phyloP scores from a whole-genome alignment of 345 rosid genomes.

The Rhizophora mangle region DNA sequence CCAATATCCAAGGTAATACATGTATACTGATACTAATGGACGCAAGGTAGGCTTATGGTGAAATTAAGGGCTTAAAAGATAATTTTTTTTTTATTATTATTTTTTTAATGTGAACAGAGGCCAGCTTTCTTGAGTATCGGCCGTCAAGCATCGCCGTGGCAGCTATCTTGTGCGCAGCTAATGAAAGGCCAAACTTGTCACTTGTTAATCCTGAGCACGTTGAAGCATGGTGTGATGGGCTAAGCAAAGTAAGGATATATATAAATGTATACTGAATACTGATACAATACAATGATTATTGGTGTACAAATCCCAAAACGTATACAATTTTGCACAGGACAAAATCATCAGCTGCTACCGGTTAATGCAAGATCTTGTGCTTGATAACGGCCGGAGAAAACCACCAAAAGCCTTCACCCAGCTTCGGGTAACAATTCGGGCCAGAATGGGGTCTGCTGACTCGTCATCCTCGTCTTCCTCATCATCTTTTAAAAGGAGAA shows the following conservation, averaged over 20 bases:
- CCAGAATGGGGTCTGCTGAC: slow-evolving; percentile 55
- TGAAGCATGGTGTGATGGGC: slow-evolving; percentile 92
- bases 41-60: not conserved
- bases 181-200: slow-evolving; percentile 69
- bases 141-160: slow-evolving; percentile 97
- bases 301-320: slow-evolving; percentile 10
- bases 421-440: slow-evolving; percentile 62
- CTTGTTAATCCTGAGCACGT: slow-evolving; percentile 62
- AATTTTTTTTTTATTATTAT: not conserved
- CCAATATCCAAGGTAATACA: slow-evolving; percentile 66
- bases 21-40: not conserved
- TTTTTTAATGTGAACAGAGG: slow-evolving; percentile 45
- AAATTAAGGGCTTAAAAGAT: not conserved
- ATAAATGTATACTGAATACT: not conserved
- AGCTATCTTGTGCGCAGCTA: slow-evolving; percentile 79
- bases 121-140: slow-evolving; percentile 77
- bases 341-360: slow-evolving; percentile 72
- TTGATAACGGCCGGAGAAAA: slow-evolving; percentile 44
- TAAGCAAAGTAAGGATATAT: slow-evolving; percentile 61
- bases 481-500: slow-evolving; percentile 57
- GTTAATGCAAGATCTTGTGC: slow-evolving; percentile 66
- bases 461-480: slow-evolving; percentile 58
- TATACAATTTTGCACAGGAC: slow-evolving; percentile 50
- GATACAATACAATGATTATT: not conserved
- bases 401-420: slow-evolving; percentile 51